Base-by-base conservation (phyloP, 2,329 filamentous ascomycete species). In the Monosporascus ibericus region DNA sequence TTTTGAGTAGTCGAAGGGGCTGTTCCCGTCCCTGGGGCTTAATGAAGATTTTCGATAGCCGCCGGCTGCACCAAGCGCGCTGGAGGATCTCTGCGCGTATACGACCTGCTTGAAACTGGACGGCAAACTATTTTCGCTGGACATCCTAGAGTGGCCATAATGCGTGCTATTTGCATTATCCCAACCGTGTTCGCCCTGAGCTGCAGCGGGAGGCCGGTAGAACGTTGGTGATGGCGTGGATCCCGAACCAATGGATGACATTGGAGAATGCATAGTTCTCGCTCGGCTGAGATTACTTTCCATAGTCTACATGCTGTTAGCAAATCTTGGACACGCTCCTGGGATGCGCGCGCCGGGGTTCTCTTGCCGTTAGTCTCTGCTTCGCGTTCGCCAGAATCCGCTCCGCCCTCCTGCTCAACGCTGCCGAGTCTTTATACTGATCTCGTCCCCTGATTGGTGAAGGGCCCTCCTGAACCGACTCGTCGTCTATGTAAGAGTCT, bases 331-430 rank as follows among this genome's bases (percentile, higher is more conserved):
- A 42, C 42, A n/a, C 7, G 15, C 40, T n/a, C 22, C 38, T 49
- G 9, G 50, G 14, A 18, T 30, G n/a, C 27, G 36, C 14, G 22
- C 11, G 25, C 17, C 18, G 47, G 39, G 22, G 14, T 14, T 18
- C 38, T 72, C 88, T 68, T 77, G 95, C 90, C 65, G 89, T 94
- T 55, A 97, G 76, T 61, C 91, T 81, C 68, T 85, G 86, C 73
- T 96, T 96, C 34, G 92, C 92, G 70, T 95, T 96, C 52, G 91
- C 90, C 51, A 97, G 77, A 65, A 96, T 96, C 64, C 92, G 79
- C 67, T 96, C 92, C 1, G 92, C 92, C 62, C 90, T 83, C 60
- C 86, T 85, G 68, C 90, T 92, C 57, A 95, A 72, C 24, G 88
- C 84, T 48, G 88, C 89, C 3, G 89, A 89, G 62, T 86, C 82